These are phyloP conservation scores for Tulasnella sp. DNA, from an alignment of 768 basidiomycete species.

Conservation along the genomic window DNA sequence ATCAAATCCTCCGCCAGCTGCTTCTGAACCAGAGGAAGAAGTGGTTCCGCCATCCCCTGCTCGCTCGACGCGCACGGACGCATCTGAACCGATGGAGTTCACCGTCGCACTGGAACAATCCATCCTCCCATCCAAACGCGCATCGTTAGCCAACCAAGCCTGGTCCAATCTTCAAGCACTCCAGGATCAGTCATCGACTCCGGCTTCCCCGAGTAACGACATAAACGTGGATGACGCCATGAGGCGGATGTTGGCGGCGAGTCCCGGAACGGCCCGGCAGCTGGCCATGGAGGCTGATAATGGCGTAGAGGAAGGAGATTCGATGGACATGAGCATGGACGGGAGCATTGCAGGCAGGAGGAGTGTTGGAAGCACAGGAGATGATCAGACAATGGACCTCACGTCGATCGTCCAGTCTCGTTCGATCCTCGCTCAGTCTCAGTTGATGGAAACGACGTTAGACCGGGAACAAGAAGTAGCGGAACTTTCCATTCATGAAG, in stretches of 20 bases:
- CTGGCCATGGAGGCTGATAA: not conserved
- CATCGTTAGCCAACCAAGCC: slow-evolving; percentile 22
- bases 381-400: slow-evolving; percentile 25
- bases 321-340: slow-evolving; percentile 22
- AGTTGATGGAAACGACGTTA: not conserved
- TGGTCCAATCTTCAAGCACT: slow-evolving; percentile 23
- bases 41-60: not conserved
- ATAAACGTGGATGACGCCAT: slow-evolving; percentile 17
- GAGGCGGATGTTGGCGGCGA: slow-evolving; percentile 20
- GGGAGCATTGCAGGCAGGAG: not conserved
- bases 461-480: not conserved
- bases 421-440: not conserved
- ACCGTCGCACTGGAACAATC: slow-evolving; percentile 21
- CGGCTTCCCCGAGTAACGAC: not conserved
- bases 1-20: not conserved
- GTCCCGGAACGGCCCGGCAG: not conserved
- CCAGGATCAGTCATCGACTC: not conserved
- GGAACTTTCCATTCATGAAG: slow-evolving; percentile 5
- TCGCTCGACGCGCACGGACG: not conserved
- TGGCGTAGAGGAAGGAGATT: not conserved
- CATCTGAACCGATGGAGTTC: slow-evolving; percentile 25
- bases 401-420: slow-evolving; percentile 17
- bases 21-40: not conserved
- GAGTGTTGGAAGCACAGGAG: not conserved
- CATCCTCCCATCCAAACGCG: slow-evolving; percentile 19